Percentiles rank a stretch among this genome's conserved stretches.
These are phyloP conservation scores for Suillus clintonianus DNA, from an alignment of 768 basidiomycete species.

Conservation along the genomic window DNA sequence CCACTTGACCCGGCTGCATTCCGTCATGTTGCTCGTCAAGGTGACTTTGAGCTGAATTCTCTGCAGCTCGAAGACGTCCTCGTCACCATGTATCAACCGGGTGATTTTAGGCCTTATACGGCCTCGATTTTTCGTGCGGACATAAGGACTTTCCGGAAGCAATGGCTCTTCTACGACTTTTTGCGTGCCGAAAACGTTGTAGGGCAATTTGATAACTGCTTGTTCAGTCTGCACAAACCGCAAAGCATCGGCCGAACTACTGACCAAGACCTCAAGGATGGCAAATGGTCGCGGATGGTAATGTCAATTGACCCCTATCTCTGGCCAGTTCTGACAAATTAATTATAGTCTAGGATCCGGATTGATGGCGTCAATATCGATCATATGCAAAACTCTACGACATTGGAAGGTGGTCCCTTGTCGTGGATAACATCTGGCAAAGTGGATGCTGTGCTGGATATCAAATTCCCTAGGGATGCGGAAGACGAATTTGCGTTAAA, in stretches of 20 bases:
- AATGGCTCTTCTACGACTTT: conserved; percentile 96
- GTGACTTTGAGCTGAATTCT: conserved; percentile 91
- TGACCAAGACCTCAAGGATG: conserved; percentile 81
- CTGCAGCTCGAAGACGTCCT: conserved; percentile 91
- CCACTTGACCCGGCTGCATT: conserved; percentile 80
- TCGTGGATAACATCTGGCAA: conserved; percentile 99
- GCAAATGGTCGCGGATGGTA: conserved; percentile 89
- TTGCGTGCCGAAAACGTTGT: conserved; percentile 89
- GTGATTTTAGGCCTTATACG: conserved; percentile 87
- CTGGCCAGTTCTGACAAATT: background rate
- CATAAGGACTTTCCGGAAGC: conserved; percentile 79
- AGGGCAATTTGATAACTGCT: conserved; percentile 96
- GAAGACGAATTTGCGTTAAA: conserved; percentile 72
- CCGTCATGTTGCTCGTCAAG: conserved; percentile 68
- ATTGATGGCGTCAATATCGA: conserved; percentile 98
- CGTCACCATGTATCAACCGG: conserved; percentile 93
- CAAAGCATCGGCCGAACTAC: conserved; percentile 93
- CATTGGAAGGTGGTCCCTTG: conserved; percentile 77
- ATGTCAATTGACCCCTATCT: conserved; percentile 20
- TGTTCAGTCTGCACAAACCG: conserved; percentile 94
- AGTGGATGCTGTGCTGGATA: conserved; percentile 94
- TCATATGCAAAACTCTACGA: conserved; percentile 85
- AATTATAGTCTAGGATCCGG: conserved; percentile 80
- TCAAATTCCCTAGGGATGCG: conserved; percentile 90
- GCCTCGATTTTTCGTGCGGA: conserved; percentile 94